Percentiles rank a stretch among this genome's conserved stretches.
phyloP scores from a whole-genome alignment of 148 eudicot species.

The Rhododendron ovatum region DNA sequence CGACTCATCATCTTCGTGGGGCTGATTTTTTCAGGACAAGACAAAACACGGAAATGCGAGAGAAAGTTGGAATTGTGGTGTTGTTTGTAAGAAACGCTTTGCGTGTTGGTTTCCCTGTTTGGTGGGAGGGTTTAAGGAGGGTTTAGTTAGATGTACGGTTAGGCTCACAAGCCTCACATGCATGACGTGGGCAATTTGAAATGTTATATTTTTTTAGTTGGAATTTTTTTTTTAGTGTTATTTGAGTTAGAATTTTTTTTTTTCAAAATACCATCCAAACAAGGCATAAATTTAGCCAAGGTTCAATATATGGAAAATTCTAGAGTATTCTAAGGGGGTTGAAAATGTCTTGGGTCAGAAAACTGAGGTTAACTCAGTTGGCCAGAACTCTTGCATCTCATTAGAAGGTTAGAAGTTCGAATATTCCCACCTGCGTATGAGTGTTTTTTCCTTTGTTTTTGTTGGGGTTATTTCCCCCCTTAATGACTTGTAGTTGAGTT shows the following conservation, averaged over 20 bases:
- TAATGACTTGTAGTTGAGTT: no score
- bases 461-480: no score
- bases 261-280: no score
- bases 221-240: no score
- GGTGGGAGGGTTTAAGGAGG: background rate
- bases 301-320: background rate
- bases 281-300: background rate
- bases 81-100: background rate
- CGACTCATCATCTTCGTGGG: constrained; percentile 40
- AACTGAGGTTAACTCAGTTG: no score
- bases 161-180: background rate
- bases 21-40: background rate
- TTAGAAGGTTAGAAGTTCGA: no score
- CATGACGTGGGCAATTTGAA: background rate
- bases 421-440: no score
- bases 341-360: background rate
- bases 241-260: no score
- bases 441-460: no score
- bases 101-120: background rate
- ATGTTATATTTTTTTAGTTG: no score
- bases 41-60: background rate
- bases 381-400: no score
- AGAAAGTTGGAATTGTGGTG: background rate
- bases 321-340: background rate
- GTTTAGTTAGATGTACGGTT: background rate